A percentile compares a stretch with the other conserved stretches of the same genome.
phyloP scores from a whole-genome alignment of 2,329 filamentous ascomycete genomes.

The Fusarium mangiferae region DNA sequence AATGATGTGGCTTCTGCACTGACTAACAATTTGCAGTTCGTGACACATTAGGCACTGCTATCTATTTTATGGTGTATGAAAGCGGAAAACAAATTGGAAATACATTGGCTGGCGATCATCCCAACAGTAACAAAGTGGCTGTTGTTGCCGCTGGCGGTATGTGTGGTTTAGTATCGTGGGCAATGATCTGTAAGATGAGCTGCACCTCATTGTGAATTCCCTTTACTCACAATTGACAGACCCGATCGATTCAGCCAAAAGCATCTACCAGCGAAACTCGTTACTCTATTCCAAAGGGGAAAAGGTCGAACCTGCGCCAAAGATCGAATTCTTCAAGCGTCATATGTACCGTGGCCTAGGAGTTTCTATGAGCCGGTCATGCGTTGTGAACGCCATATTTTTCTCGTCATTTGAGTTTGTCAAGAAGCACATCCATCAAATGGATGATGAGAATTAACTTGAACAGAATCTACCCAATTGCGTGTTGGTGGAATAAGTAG shows the following conservation, averaged over 20 bases:
- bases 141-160: slow-evolving; percentile 82
- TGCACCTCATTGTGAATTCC: neutral
- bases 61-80: slow-evolving; percentile 92
- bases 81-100: slow-evolving; percentile 84
- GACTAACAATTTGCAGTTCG: slow-evolving; percentile 64
- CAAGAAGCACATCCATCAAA: slow-evolving; percentile 72
- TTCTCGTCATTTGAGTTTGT: slow-evolving; percentile 89
- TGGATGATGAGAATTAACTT: slow-evolving; percentile 55
- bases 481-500: neutral
- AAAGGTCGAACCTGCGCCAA: slow-evolving; percentile 71
- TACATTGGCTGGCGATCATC: slow-evolving; percentile 75
- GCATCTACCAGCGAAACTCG: slow-evolving; percentile 85
- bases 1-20: neutral
- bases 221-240: slow-evolving; percentile 51
- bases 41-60: slow-evolving; percentile 83
- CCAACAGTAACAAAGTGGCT: slow-evolving; percentile 81
- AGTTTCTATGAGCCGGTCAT: slow-evolving; percentile 85
- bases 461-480: neutral
- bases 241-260: slow-evolving; percentile 84
- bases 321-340: slow-evolving; percentile 80
- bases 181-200: slow-evolving; percentile 75
- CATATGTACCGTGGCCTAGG: slow-evolving; percentile 86
- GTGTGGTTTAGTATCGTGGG: slow-evolving; percentile 87
- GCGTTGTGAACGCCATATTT: slow-evolving; percentile 87
- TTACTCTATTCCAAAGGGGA: slow-evolving; percentile 75